phyloP scores from a whole-genome alignment of 345 rosid species.

The Aegle marmelos region DNA sequence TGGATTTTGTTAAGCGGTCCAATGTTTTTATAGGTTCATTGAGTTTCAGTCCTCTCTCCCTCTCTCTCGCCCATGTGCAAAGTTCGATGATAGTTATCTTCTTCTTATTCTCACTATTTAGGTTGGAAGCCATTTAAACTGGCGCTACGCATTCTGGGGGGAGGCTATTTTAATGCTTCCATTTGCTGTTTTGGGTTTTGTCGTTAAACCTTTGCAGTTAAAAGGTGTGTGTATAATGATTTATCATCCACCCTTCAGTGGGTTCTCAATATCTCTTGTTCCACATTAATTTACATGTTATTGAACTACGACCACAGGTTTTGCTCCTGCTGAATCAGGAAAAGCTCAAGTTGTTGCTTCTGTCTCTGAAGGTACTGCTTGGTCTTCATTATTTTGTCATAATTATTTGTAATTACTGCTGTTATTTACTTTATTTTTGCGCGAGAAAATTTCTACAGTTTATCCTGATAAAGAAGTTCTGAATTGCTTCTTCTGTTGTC shows the following conservation, averaged over 20 bases:
- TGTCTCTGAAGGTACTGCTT: slow-evolving; percentile 43
- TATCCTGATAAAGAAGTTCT: background rate
- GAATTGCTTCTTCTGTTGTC: background rate
- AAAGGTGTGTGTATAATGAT: slow-evolving; percentile 55
- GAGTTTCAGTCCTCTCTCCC: background rate
- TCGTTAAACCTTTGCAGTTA: slow-evolving; percentile 78
- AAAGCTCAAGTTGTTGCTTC: slow-evolving; percentile 45
- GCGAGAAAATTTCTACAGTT: background rate
- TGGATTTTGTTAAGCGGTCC: background rate
- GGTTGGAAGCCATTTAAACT: slow-evolving; percentile 64
- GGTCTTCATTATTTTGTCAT: background rate
- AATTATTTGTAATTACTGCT: background rate
- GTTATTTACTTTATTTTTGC: background rate
- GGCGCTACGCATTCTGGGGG: slow-evolving; percentile 88
- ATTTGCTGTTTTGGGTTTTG: slow-evolving; percentile 69
- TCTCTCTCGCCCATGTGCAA: background rate
- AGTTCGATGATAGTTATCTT: background rate
- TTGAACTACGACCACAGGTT: slow-evolving; percentile 44
- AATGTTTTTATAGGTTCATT: background rate
- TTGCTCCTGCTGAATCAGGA: slow-evolving; percentile 55
- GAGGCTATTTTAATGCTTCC: slow-evolving; percentile 86
- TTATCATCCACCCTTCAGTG: background rate
- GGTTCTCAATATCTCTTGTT: background rate
- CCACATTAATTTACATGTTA: background rate
- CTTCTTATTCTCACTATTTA: slow-evolving; percentile 19